Evolutionary conservation across 2,329 filamentous ascomycete species (phyloP), one percentile per base, ranked within the genome.

Genomic region (Corinectria fuckeliana): DNA sequence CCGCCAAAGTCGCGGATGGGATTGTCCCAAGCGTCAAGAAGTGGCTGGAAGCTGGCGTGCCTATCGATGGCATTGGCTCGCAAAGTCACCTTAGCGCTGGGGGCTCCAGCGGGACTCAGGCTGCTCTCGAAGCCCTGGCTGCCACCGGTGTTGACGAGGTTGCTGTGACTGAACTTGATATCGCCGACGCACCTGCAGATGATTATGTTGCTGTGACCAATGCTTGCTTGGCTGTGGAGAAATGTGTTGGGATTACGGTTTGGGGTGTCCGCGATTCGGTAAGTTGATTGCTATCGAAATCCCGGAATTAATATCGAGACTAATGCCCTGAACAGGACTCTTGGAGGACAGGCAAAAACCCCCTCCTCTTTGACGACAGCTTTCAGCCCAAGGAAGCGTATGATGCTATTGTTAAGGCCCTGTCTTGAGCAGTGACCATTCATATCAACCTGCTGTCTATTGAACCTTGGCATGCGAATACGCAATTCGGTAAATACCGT

Each of bases 81-180:
- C 86, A 89, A 71, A 75, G 79, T 32, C 86, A 89, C 71, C 74
- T 88, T 21, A 71, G 72, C 28, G 74, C 77, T 25, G 73, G 75
- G 28, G 82, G 81, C 60, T 75, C 69, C 45, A 79, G 76, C 38
- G 54, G 54, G 14, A 57, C 54, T 4, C 30, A 51, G 30, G 54
- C 38, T 18, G 54, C 54, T 8, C 48, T 57, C 1, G 13, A 38
- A 10, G 54, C 54, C 3, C 48, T 57, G 4, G 85, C 32, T 88
- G 88, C 69, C 68, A 88, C 54, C 75, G 54, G 77, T 82, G 58
- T 67, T 74, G 23, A 80, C 8, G 86, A 90, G 69, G 81, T 88
- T 28, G 87, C 88, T 5, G 80, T 90, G 48, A 90, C 88, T 2
- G 88, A 90, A 76, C 80, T 90, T 20, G 89, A 92, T 69, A 90